Percentiles rank a stretch among this genome's conserved stretches.
Conservation (phyloP, 2,329 filamentous ascomycete genomes). For the Madurella mycetomatis region DNA sequence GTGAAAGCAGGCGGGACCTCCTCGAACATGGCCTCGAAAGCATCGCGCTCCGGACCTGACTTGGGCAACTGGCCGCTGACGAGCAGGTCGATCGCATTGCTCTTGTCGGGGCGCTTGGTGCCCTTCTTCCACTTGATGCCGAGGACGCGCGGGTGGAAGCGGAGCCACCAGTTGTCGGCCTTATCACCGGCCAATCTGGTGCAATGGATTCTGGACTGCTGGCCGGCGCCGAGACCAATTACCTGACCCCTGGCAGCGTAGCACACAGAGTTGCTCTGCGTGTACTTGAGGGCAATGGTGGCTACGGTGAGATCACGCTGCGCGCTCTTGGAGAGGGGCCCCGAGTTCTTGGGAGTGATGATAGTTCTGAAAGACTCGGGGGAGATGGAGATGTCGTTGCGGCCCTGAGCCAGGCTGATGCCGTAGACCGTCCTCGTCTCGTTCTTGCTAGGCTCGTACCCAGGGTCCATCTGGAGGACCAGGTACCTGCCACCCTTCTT, state of each 20-base stretch:
- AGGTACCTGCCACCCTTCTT: constrained; percentile 99
- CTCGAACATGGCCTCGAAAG: constrained; percentile 87
- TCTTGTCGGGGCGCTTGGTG: constrained; percentile 94
- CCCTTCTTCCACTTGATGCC: constrained; percentile 96
- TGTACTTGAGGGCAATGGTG: constrained; percentile 97
- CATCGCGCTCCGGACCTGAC: constrained; percentile 74
- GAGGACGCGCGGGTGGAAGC: constrained; percentile 88
- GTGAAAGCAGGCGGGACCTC: constrained; percentile 81
- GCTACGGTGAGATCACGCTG: constrained; percentile 88
- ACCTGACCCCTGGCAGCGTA: constrained; percentile 93
- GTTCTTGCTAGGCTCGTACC: constrained; percentile 73
- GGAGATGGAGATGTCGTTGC: constrained; percentile 85
- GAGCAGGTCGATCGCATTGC: constrained; percentile 93
- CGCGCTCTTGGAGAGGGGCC: constrained; percentile 70
- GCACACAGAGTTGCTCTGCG: constrained; percentile 98
- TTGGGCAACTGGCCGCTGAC: constrained; percentile 86
- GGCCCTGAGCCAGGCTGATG: constrained; percentile 80
- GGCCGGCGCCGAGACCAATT: constrained; percentile 88
- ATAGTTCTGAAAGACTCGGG: constrained; percentile 81
- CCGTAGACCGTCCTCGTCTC: constrained; percentile 90
- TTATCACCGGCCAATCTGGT: constrained; percentile 96
- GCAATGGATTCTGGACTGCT: constrained; percentile 98
- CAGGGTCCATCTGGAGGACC: constrained; percentile 87
- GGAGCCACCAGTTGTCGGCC: constrained; percentile 99
- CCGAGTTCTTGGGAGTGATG: constrained; percentile 77